These are phyloP conservation scores for Neurospora sp. DNA, from an alignment of 2,329 filamentous ascomycete species.

Conservation along the genomic window DNA sequence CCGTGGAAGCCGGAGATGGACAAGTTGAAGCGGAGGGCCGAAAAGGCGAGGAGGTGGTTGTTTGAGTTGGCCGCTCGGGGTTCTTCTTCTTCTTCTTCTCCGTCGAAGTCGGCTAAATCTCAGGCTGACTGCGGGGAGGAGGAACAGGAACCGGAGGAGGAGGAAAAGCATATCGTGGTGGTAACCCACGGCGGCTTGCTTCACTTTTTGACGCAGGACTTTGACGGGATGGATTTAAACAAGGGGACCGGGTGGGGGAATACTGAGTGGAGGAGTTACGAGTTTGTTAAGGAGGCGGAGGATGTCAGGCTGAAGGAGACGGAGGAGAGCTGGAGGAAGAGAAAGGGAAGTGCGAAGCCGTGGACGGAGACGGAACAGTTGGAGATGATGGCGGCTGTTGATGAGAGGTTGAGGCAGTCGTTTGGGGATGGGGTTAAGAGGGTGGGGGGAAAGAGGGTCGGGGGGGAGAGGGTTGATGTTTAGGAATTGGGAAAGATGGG, in stretches of 20 bases:
- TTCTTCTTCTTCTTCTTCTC: background rate
- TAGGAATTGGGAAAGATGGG: background rate
- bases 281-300: slow-evolving; percentile 34
- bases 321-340: slow-evolving; percentile 34
- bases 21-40: slow-evolving; percentile 52
- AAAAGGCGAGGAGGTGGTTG: slow-evolving; percentile 50
- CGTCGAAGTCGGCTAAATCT: background rate
- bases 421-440: background rate
- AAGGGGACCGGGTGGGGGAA: slow-evolving; percentile 63
- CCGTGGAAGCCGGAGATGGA: slow-evolving; percentile 36
- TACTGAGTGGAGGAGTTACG: slow-evolving; percentile 61
- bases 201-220: slow-evolving; percentile 80
- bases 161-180: slow-evolving; percentile 57
- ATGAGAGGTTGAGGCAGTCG: background rate
- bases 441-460: background rate
- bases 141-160: slow-evolving; percentile 2
- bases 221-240: slow-evolving; percentile 45
- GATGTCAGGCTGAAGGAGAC: slow-evolving; percentile 40
- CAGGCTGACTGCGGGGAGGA: slow-evolving; percentile 26
- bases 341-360: slow-evolving; percentile 30
- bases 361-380: slow-evolving; percentile 37
- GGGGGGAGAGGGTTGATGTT: background rate
- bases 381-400: background rate
- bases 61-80: slow-evolving; percentile 32
- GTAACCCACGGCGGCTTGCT: slow-evolving; percentile 78